Evolutionary conservation across 306 rosid species (phyloP), one percentile per base, ranked within the genome.

Genomic region (Gastrolobium villosum): DNA sequence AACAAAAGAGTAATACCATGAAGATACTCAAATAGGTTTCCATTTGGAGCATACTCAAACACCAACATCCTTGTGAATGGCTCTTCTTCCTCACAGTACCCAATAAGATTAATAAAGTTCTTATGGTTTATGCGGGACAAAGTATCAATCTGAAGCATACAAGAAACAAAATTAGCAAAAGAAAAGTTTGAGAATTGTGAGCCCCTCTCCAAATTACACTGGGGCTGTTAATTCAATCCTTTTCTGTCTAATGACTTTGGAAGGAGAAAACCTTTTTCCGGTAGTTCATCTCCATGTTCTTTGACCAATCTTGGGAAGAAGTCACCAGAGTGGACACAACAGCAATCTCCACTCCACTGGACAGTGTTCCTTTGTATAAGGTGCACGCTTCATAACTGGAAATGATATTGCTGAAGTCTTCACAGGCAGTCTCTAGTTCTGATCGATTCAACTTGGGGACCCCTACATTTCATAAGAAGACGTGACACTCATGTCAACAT

Each of bases 291-390:
- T 93, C 96, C 61, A 82, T 85, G 81, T 1, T 64, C 86, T 91
- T 96, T 70, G 90, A 80, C 99, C 99, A 96, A 7, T 91, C 92
- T 72, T 88, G 83, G 37, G 84, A 56, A 66, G 96, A 85, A 59
- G 74, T 39, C 56, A 87, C 4, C 4, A 84, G 3, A 82, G 89
- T 79, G 50, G 97, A 91, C 44, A 90, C 88, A 78, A 96, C 99
- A 45, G 96, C 97, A 78, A 96, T 96, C 89, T 96, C 99, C 5
- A 93, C 96, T 81, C 97, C 98, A 72, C 84, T 93, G 4, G 99
- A 96, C 14, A 96, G 65, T 70, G 97, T 96, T 85, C 99, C 99
- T 85, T 96, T 96, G 76, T 90, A 96, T 32, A 90, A 59, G 28
- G 70, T 93, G 79, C 86, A 80, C 48, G 78, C 83, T 14, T 82